These are phyloP conservation scores for Ochromonadaceae sp. DNA, from an alignment of 352 stramenopile genomes.

Conservation along the genomic window DNA sequence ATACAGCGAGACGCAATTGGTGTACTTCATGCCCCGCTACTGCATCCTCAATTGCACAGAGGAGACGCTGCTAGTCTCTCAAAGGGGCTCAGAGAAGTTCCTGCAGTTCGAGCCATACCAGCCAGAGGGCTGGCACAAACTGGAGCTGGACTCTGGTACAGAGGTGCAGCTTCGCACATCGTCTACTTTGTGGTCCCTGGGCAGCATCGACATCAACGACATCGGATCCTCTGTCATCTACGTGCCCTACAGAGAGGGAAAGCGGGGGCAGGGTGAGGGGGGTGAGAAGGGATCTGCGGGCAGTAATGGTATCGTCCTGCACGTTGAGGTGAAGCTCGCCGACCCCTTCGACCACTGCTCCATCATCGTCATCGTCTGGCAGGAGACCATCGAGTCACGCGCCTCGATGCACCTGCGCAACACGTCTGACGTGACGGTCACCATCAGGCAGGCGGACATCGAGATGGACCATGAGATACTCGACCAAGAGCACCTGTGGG, in stretches of 20 bases:
- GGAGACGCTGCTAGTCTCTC: neutral
- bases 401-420: neutral
- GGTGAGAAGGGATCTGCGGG: neutral
- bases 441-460: slow-evolving; percentile 5
- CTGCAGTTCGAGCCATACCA: neutral
- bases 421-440: neutral
- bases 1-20: slow-evolving; percentile 2
- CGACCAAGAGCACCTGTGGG: neutral
- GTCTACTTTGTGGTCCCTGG: neutral
- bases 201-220: slow-evolving; percentile 9
- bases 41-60: slow-evolving; percentile 5
- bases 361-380: slow-evolving; percentile 7
- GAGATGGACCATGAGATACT: slow-evolving; percentile 8
- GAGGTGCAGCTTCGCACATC: neutral
- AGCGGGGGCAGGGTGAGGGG: neutral
- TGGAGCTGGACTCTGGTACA: neutral
- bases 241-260: neutral
- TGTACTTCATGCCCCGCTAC: slow-evolving; percentile 9
- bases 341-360: neutral
- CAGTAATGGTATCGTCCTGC: neutral
- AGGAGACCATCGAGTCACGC: neutral
- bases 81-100: neutral
- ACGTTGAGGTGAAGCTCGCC: slow-evolving; percentile 12
- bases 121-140: slow-evolving; percentile 7
- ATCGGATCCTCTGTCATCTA: neutral